Evolutionary conservation across 768 basidiomycete species (phyloP).

Genomic region (Chalciporus pseudorubinellus): DNA sequence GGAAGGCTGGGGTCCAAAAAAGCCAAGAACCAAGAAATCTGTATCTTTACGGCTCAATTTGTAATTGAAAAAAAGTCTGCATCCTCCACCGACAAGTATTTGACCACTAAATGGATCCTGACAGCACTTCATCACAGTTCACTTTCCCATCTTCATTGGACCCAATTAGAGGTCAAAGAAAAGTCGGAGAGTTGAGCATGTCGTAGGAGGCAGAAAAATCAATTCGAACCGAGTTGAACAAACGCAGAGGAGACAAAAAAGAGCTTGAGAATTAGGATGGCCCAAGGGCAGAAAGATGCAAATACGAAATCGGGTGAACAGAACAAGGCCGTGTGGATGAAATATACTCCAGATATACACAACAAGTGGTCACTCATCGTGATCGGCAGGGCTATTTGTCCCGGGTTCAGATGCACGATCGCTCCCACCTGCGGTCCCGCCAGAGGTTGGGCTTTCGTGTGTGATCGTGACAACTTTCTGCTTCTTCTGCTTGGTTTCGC

Average conservation of each 20-base stretch:
- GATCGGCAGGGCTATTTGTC: slow-evolving; percentile 23
- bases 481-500: slow-evolving; percentile 33
- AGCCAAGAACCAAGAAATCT: background rate
- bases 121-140: slow-evolving; percentile 11
- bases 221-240: slow-evolving; percentile 18
- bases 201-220: slow-evolving; percentile 26
- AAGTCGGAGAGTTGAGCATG: slow-evolving; percentile 18
- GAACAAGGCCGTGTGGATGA: background rate
- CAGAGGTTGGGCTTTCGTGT: slow-evolving; percentile 19
- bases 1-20: background rate
- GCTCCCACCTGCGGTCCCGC: slow-evolving; percentile 25
- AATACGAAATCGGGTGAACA: slow-evolving; percentile 2
- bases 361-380: slow-evolving; percentile 20
- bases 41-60: slow-evolving; percentile 4
- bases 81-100: slow-evolving; percentile 22
- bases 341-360: background rate
- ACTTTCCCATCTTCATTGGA: slow-evolving; percentile 14
- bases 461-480: slow-evolving; percentile 16
- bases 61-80: slow-evolving; percentile 21
- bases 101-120: slow-evolving; percentile 33
- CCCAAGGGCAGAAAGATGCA: slow-evolving; percentile 12
- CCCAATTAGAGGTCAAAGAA: slow-evolving; percentile 34
- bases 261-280: slow-evolving; percentile 6
- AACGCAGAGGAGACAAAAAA: background rate
- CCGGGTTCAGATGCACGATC: slow-evolving; percentile 28